phyloP scores from a whole-genome alignment of 1,139 yeast species.

The Pichia sp. region DNA sequence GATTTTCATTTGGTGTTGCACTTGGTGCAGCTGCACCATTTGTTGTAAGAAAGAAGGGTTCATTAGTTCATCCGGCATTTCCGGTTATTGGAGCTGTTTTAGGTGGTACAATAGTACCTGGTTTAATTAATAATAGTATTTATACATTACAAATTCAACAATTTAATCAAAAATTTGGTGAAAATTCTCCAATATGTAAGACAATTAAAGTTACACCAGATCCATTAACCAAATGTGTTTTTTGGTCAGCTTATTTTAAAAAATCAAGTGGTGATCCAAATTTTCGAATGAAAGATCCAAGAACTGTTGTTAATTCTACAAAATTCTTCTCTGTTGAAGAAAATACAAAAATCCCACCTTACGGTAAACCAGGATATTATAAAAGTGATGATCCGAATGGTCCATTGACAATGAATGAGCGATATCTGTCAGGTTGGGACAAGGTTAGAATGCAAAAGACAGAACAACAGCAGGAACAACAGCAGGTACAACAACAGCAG shows the following conservation, averaged over 20 bases:
- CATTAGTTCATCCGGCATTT: conserved; percentile 20
- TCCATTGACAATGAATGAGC: conserved; percentile 5
- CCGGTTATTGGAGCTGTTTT: conserved; percentile 23
- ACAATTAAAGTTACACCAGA: conserved; percentile 22
- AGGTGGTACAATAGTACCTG: conserved; percentile 20
- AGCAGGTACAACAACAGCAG: not conserved
- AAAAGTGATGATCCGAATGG: conserved; percentile 4
- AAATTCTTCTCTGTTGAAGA: conserved; percentile 10
- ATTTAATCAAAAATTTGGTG: conserved; percentile 17
- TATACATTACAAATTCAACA: conserved; percentile 11
- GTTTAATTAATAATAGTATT: conserved; percentile 15
- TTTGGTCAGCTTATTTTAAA: conserved; percentile 27
- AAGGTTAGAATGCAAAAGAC: conserved; percentile 5
- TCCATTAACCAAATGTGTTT: conserved; percentile 21
- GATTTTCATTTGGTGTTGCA: conserved; percentile 24
- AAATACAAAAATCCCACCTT: conserved; percentile 8
- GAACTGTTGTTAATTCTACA: conserved; percentile 11
- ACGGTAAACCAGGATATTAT: conserved; percentile 14
- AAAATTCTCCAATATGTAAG: conserved; percentile 16
- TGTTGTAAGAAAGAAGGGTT: conserved; percentile 18
- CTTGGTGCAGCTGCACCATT: conserved; percentile 25
- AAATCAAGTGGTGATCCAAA: conserved; percentile 20
- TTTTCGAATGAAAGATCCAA: conserved; percentile 25
- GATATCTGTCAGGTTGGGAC: conserved; percentile 11
- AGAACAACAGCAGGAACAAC: not conserved